phyloP scores from a whole-genome alignment of 768 basidiomycete species.

The Podaxis sp. region DNA sequence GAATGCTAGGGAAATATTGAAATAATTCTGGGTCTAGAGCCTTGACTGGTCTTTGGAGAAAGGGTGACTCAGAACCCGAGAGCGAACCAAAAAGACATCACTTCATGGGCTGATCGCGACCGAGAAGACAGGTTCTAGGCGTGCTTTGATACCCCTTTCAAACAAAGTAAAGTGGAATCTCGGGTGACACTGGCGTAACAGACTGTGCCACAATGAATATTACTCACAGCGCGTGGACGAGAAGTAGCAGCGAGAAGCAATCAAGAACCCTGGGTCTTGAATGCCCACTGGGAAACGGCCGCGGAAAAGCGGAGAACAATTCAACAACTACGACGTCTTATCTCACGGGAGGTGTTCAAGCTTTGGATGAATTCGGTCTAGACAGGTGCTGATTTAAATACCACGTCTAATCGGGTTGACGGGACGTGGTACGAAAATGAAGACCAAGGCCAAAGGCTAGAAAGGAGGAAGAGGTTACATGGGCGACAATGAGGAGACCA shows the following conservation, averaged over 20 bases:
- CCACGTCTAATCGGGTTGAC: constrained; percentile 14
- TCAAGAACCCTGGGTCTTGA: neutral
- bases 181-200: neutral
- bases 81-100: neutral
- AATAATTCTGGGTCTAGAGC: neutral
- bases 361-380: neutral
- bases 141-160: neutral
- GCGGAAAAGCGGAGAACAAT: neutral
- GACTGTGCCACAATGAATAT: neutral
- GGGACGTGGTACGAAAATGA: constrained; percentile 25
- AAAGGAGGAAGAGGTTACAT: constrained; percentile 22
- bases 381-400: neutral
- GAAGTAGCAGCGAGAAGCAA: neutral
- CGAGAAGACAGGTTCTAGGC: neutral
- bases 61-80: too few relatives aligned
- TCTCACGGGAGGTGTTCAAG: neutral
- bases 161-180: neutral
- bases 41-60: neutral
- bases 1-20: neutral
- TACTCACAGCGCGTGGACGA: neutral
- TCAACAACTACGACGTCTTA: neutral
- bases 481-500: constrained; percentile 19
- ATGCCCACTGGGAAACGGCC: neutral
- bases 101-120: neutral
- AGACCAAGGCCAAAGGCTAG: constrained; percentile 26